phyloP scores from a whole-genome alignment of 177 flowering plant genomes.

The Vitis hybrid region DNA sequence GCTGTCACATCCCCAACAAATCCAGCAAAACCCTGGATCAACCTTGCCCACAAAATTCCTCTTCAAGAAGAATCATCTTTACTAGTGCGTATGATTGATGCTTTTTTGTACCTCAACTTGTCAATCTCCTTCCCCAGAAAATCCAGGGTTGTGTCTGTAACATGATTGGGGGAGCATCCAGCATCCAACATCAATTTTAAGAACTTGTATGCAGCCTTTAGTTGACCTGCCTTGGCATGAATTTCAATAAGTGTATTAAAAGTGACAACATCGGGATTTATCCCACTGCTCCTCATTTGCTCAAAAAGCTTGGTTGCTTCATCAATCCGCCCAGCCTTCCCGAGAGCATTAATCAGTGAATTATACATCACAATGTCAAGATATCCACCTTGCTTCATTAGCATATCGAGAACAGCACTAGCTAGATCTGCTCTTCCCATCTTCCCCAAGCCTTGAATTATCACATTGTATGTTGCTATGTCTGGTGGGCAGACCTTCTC shows the following conservation, averaged over 20 bases:
- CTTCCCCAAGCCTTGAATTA: slow-evolving; percentile 87
- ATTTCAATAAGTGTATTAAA: slow-evolving; percentile 86
- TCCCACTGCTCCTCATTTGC: slow-evolving; percentile 78
- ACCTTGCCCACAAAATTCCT: too few species aligned
- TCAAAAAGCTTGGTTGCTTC: slow-evolving; percentile 70
- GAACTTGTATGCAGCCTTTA: slow-evolving; percentile 78
- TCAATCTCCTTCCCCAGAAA: slow-evolving; percentile 77
- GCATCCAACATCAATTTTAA: slow-evolving; percentile 89
- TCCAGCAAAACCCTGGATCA: too few species aligned
- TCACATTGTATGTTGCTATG: slow-evolving; percentile 82
- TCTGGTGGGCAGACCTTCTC: slow-evolving; percentile 79
- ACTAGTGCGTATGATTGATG: slow-evolving; percentile 41
- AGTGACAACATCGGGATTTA: slow-evolving; percentile 89
- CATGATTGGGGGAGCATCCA: slow-evolving; percentile 85
- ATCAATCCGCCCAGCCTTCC: slow-evolving; percentile 77
- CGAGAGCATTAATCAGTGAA: slow-evolving; percentile 83
- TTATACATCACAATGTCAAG: slow-evolving; percentile 96
- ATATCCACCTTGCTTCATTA: slow-evolving; percentile 79
- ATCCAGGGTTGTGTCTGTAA: slow-evolving; percentile 85
- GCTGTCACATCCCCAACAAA: too few species aligned
- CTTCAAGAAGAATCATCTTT: slow-evolving; percentile 25
- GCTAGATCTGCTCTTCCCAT: slow-evolving; percentile 93
- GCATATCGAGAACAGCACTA: slow-evolving; percentile 62
- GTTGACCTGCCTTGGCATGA: slow-evolving; percentile 72
- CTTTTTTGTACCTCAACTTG: slow-evolving; percentile 56